Conservation (phyloP, 495 filamentous ascomycete species). For the Xylaria scruposa region DNA sequence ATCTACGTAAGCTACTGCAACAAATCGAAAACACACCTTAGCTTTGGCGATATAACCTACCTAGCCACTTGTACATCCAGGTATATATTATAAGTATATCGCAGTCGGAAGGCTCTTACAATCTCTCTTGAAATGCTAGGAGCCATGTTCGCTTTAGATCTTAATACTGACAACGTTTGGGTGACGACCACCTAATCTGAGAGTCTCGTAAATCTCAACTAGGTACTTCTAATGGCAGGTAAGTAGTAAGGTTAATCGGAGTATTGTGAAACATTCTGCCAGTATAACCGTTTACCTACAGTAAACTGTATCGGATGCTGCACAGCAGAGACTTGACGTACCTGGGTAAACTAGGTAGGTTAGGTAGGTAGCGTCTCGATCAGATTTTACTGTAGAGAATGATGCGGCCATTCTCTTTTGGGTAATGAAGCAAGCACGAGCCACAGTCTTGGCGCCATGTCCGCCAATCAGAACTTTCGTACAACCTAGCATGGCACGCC, state of each 20-base stretch:
- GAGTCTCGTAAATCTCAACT: too few species aligned
- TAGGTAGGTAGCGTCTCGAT: constrained; percentile 12
- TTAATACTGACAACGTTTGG: too few species aligned
- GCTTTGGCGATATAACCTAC: neutral
- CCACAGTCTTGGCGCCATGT: neutral
- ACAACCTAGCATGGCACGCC: neutral
- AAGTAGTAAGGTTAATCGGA: too few species aligned
- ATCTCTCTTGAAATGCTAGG: too few species aligned
- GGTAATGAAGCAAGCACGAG: constrained; percentile 15
- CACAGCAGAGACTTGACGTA: neutral
- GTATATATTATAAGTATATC: neutral
- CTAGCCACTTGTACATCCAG: neutral
- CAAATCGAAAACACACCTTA: neutral
- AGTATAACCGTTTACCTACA: too few species aligned
- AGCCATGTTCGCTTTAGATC: too few species aligned
- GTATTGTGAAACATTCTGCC: too few species aligned
- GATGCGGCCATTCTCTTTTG: constrained; percentile 1
- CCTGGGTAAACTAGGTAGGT: too few species aligned
- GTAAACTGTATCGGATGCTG: too few species aligned
- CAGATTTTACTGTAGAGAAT: neutral
- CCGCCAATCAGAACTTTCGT: constrained; percentile 7
- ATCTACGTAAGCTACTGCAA: neutral
- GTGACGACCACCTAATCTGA: too few species aligned
- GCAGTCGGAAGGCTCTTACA: neutral
- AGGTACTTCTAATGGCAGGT: too few species aligned